phyloP scores from a whole-genome alignment of 2,329 filamentous ascomycete genomes.

The Epichloe brachyelytri region DNA sequence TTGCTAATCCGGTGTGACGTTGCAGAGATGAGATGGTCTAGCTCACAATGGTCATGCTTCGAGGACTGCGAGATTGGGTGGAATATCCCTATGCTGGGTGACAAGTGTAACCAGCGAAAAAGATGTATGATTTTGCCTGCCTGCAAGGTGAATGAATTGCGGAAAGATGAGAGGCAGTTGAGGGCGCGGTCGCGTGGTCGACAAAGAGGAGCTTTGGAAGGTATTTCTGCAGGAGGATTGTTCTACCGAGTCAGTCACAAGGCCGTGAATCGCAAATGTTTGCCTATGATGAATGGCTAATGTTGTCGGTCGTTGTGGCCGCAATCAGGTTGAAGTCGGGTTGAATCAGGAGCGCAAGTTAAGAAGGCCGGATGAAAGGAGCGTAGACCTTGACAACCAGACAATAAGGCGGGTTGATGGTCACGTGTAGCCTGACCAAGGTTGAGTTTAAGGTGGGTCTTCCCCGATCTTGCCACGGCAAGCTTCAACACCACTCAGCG shows the following conservation, averaged over 20 bases:
- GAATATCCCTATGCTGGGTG: not conserved
- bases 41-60: slow-evolving; percentile 3
- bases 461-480: too few relatives aligned
- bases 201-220: not conserved
- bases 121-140: not conserved
- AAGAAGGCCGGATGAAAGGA: not conserved
- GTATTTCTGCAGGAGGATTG: not conserved
- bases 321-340: not conserved
- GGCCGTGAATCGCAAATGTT: not conserved
- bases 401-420: not conserved
- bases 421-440: not conserved
- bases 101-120: not conserved
- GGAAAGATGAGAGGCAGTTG: not conserved
- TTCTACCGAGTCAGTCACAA: not conserved
- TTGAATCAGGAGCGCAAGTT: not conserved
- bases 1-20: slow-evolving; percentile 1
- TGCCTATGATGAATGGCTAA: not conserved
- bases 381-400: not conserved
- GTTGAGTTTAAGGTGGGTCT: not conserved
- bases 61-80: not conserved
- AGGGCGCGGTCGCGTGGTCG: not conserved
- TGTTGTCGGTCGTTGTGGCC: not conserved
- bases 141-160: not conserved
- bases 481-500: too few relatives aligned
- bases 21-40: slow-evolving; percentile 1